Evolutionary conservation across 83 land plant species (phyloP).

Genomic region (Picea abies): DNA sequence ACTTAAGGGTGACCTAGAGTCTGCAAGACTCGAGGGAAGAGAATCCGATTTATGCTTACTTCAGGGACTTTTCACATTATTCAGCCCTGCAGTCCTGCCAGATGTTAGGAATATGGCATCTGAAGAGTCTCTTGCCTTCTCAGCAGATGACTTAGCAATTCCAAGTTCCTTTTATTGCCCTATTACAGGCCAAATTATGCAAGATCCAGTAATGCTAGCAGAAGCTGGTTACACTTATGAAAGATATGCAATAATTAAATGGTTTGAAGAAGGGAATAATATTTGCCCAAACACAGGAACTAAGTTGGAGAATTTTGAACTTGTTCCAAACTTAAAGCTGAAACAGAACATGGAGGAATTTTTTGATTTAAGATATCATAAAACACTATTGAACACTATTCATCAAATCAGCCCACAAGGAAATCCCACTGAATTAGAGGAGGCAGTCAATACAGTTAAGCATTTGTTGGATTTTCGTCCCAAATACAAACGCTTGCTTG

Average conservation of each 20-base stretch:
- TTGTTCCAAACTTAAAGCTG: constrained; percentile 25
- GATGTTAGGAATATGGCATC: constrained; percentile 20
- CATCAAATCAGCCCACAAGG: constrained; percentile 19
- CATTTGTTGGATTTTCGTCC: constrained; percentile 17
- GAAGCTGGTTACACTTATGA: constrained; percentile 37
- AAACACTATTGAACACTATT: constrained; percentile 23
- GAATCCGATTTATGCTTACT: constrained; percentile 1
- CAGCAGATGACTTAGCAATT: constrained; percentile 6
- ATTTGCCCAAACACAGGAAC: constrained; percentile 30
- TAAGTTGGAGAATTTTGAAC: constrained; percentile 23
- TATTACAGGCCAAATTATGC: constrained; percentile 31
- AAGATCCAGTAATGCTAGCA: constrained; percentile 35
- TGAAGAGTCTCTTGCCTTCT: constrained; percentile 20
- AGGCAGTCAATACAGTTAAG: constrained; percentile 24
- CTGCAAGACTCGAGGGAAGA: constrained; percentile 20
- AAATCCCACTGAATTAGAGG: constrained; percentile 13
- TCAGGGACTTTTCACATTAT: constrained; percentile 13
- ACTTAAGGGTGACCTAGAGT: constrained; percentile 26
- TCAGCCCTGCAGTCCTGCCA: constrained; percentile 21
- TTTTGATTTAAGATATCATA: constrained; percentile 24
- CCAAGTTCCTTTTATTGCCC: constrained; percentile 37
- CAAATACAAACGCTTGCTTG: constrained; percentile 27
- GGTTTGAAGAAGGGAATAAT: constrained; percentile 29
- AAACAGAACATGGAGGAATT: constrained; percentile 36
- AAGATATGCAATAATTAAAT: constrained; percentile 32